Evolutionary conservation across 2,329 filamentous ascomycete species (phyloP), one percentile per base, ranked within the genome.

Genomic region (Ceratocystis eucalypticola): DNA sequence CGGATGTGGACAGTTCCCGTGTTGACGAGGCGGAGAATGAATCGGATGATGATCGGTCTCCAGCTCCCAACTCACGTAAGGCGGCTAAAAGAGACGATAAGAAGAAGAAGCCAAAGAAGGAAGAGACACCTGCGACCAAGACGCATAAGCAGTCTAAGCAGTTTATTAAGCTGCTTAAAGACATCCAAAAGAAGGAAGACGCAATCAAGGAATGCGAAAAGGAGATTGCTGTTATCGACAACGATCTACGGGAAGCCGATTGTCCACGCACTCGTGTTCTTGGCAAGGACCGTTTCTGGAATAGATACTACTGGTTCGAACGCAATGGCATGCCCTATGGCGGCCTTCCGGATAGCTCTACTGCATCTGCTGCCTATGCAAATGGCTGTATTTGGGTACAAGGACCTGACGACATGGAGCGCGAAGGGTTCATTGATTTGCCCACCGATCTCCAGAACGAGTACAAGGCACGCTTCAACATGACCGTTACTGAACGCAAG

Each of bases 281-380:
- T 30, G 94, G 94, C 68, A 93, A 94, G 74, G 94, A 99, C 76
- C 86, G 94, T 57, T 99, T 96, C 80, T 96, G 93, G 86, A 97
- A 99, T 76, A 85, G 93, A 65, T 99, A 97, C 76, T 97, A 95
- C 80, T 99, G 94, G 93, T 96, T 97, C 74, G 94, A 99, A 76
- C 88, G 93, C 69, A 99, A 97, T 72, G 94, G 92, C 28, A 97
- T 97, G 92, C 94, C 94, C 0, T 96, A 93, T 72, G 91, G 83
- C 41, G 94, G 94, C 3, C 80, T 96, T 66, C 92, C 92, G 0
- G 84, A 83, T 70, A 96, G 91, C 75, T 96, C 92, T 17, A 97
- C 93, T 1, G 88, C 91, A 0, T 81, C 86, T 59, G 91, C 93
- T 25, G 87, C 84, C 7, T 99, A 97, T 73, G 92, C 93, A 50